phyloP scores from a whole-genome alignment of 2,329 filamentous ascomycete species.

The Davidsoniella australis region DNA sequence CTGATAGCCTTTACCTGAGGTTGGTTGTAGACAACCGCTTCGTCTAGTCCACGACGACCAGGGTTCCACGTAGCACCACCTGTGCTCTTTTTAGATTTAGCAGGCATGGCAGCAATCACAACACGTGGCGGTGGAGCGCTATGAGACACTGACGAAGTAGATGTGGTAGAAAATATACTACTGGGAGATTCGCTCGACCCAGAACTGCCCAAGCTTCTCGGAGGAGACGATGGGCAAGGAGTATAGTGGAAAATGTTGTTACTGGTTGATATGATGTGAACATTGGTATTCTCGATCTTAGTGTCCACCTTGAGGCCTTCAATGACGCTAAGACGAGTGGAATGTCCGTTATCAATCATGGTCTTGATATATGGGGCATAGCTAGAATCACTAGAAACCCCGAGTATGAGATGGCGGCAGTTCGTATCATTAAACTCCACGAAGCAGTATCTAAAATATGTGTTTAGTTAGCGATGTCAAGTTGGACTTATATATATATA shows the following conservation, averaged over 20 bases:
- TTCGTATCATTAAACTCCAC: constrained; percentile 44
- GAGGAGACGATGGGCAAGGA: constrained; percentile 15
- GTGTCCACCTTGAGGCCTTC: constrained; percentile 32
- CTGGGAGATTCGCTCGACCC: background rate
- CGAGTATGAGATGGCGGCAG: constrained; percentile 44
- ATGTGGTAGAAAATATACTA: background rate
- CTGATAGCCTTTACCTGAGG: constrained; percentile 35
- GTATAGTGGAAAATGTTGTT: constrained; percentile 35
- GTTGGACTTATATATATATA: background rate
- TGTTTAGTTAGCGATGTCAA: background rate
- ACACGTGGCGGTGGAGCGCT: constrained; percentile 4
- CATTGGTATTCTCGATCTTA: constrained; percentile 30
- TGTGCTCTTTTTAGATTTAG: constrained; percentile 1
- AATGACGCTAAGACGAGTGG: constrained; percentile 32
- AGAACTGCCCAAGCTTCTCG: background rate
- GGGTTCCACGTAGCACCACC: background rate
- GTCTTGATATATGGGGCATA: constrained; percentile 44
- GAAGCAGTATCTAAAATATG: constrained; percentile 27
- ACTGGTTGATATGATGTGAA: constrained; percentile 29
- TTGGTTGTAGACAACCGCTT: background rate
- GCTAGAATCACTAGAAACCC: constrained; percentile 42
- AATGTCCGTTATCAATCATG: constrained; percentile 28
- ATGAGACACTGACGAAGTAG: background rate
- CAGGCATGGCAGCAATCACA: constrained; percentile 3
- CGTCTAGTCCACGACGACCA: constrained; percentile 4